Evolutionary conservation across 179 eudicot species (phyloP), one percentile per base, ranked within the genome.

Genomic region (Gypsophila paniculata): DNA sequence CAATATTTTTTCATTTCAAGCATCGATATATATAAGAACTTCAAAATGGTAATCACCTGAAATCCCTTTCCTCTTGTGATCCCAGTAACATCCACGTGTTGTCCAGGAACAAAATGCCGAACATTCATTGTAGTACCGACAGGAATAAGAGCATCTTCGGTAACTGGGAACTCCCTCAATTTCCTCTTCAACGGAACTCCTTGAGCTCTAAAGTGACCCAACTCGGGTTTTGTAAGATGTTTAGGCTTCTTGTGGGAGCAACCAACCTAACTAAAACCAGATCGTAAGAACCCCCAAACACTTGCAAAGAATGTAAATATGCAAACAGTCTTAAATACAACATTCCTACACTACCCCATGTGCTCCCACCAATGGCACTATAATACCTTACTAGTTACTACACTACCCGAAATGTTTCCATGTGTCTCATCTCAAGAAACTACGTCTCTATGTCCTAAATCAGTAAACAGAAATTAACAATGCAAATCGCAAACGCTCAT

Each of bases 191-290:
- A 73, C 21, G 97, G 96, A 67, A 94, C 99, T 60, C 97, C 96
- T 83, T 94, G 99, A 59, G 99, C 96, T 84, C 97, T 87, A 77
- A 91, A 94, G 85, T 94, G 99, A 21, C 99, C 99, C 73, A 94
- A 85, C 81, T 91, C 97, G 1, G 99, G 97, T 68, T 90, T 87
- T 10, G 90, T 88, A 83, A 94, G 83, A 79, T 94, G 97, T 69
- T 94, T 91, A 51, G 85, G 92, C 85, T 94, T 94, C 78, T 91
- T 94, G 63, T 94, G 99, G 55, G 91, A 89, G 73, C 97, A 91
- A 48, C 99, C 99, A 85, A 94, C 79, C 97, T 93, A 85, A 77
- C 75, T 71, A 76, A 68, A 80, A 75, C 72, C 80, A 77, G 68
- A 79, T 61, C 67, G 44, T 70, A 70, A 65, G 63, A 80, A 34